These are phyloP conservation scores for Zygnema circumcarinatum DNA, from an alignment of 139 green algal species.

Conservation along the genomic window DNA sequence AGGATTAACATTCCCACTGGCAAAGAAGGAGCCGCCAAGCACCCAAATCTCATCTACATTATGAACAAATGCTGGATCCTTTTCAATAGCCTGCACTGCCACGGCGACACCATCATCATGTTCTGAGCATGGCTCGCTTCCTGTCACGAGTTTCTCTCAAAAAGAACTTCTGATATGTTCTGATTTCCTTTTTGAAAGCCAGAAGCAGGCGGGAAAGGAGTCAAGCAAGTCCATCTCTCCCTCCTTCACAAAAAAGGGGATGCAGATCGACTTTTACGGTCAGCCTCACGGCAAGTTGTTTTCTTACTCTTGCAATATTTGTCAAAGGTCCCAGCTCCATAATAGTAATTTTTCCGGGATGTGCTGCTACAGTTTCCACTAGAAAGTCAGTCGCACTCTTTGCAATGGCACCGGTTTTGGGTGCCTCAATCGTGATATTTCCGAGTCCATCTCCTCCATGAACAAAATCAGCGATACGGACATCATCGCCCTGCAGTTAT, in stretches of 20 bases:
- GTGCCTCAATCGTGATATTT: slow-evolving; percentile 63
- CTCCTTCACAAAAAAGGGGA: too few relatives aligned
- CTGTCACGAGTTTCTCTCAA: slow-evolving; percentile 34
- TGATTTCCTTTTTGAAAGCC: neutral
- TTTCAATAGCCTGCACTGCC: slow-evolving; percentile 69
- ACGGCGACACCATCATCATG: slow-evolving; percentile 67
- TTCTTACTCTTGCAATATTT: slow-evolving; percentile 80
- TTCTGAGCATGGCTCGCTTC: slow-evolving; percentile 72
- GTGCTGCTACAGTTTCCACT: slow-evolving; percentile 58
- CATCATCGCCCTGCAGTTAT: neutral
- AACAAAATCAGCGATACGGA: slow-evolving; percentile 85
- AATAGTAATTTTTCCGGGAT: slow-evolving; percentile 69
- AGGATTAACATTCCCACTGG: slow-evolving; percentile 86
- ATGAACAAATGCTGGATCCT: slow-evolving; percentile 68
- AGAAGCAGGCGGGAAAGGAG: neutral
- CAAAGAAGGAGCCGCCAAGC: slow-evolving; percentile 81
- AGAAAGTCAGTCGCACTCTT: slow-evolving; percentile 80
- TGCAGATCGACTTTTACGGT: too few relatives aligned
- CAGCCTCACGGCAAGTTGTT: too few relatives aligned
- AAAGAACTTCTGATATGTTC: neutral
- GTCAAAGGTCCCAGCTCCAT: slow-evolving; percentile 82
- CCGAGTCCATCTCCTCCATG: slow-evolving; percentile 87
- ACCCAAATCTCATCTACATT: slow-evolving; percentile 69
- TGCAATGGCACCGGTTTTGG: slow-evolving; percentile 18
- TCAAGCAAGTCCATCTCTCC: too few relatives aligned